These are phyloP conservation scores for Cryptosporidium sp. DNA, from an alignment of 169 alveolate genomes.

Conservation along the genomic window DNA sequence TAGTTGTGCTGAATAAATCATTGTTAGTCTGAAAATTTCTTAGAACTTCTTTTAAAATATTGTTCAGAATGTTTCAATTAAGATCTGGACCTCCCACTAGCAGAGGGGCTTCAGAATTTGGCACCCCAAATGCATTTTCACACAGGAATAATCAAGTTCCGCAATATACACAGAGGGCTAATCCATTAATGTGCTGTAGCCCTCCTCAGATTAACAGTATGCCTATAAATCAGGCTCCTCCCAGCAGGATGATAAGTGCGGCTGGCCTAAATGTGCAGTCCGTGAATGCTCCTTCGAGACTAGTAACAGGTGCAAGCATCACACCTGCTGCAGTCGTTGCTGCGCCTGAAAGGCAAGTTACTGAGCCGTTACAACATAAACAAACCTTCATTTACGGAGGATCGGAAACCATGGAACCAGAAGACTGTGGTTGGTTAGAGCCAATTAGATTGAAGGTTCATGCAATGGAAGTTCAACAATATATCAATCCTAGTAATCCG, in stretches of 20 bases:
- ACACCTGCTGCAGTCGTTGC: slow-evolving; percentile 73
- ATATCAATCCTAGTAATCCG: slow-evolving; percentile 70
- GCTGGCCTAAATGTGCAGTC: slow-evolving; percentile 68
- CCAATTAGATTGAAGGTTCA: slow-evolving; percentile 67
- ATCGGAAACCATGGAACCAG: slow-evolving; percentile 75
- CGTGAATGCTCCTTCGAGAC: slow-evolving; percentile 69
- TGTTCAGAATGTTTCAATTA: slow-evolving; percentile 45
- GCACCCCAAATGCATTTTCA: slow-evolving; percentile 27
- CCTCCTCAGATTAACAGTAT: slow-evolving; percentile 40
- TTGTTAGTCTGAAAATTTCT: not conserved
- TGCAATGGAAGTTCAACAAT: slow-evolving; percentile 75
- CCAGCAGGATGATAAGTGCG: slow-evolving; percentile 75
- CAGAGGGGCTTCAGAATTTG: slow-evolving; percentile 59
- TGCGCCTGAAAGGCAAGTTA: slow-evolving; percentile 72
- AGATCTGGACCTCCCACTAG: slow-evolving; percentile 71
- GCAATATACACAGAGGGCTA: slow-evolving; percentile 54
- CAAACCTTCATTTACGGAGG: slow-evolving; percentile 75
- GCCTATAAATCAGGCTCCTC: slow-evolving; percentile 57
- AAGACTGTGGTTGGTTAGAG: slow-evolving; percentile 76
- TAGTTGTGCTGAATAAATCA: not conserved
- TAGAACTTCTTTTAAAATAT: not conserved
- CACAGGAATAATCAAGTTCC: slow-evolving; percentile 20
- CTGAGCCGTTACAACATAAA: slow-evolving; percentile 68
- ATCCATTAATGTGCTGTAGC: slow-evolving; percentile 71
- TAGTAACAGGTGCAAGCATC: slow-evolving; percentile 64